Conservation (phyloP, 2,329 filamentous ascomycete genomes). For the Pseudomassariella vexata region DNA sequence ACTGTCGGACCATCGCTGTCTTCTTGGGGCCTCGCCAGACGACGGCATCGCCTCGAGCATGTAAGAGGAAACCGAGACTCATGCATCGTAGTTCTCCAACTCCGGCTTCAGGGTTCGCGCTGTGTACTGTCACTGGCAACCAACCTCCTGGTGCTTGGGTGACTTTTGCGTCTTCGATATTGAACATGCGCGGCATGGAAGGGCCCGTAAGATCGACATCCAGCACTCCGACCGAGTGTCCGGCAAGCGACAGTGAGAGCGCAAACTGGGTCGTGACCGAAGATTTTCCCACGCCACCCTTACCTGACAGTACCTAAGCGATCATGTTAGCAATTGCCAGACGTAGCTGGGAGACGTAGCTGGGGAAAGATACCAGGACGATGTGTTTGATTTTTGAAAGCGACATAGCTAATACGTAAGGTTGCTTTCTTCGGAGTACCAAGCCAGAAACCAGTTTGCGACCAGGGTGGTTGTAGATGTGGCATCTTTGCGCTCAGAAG, state of each 20-base stretch:
- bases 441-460: too few relatives aligned
- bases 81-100: conserved; percentile 72
- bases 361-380: conserved; percentile 54
- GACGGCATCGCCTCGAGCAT: conserved; percentile 79
- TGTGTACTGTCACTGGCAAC: conserved; percentile 82
- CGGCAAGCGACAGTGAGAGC: conserved; percentile 77
- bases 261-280: conserved; percentile 96
- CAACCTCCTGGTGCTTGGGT: conserved; percentile 87
- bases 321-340: background rate
- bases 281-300: conserved; percentile 96
- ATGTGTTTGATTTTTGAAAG: conserved; percentile 70
- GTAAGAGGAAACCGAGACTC: conserved; percentile 87
- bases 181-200: conserved; percentile 91
- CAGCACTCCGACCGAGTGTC: conserved; percentile 87
- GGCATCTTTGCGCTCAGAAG: too few relatives aligned
- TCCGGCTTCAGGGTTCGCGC: conserved; percentile 41
- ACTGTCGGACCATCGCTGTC: conserved; percentile 97
- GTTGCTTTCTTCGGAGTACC: too few relatives aligned
- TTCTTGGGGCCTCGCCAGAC: conserved; percentile 99
- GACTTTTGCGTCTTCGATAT: conserved; percentile 82
- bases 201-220: conserved; percentile 95
- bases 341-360: background rate
- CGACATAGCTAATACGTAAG: conserved; percentile 49
- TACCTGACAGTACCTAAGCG: conserved; percentile 76
- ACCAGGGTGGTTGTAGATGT: too few relatives aligned